These are phyloP conservation scores for Aspergillus quadricinctus DNA, from an alignment of 2,329 filamentous ascomycete species.

Conservation along the genomic window DNA sequence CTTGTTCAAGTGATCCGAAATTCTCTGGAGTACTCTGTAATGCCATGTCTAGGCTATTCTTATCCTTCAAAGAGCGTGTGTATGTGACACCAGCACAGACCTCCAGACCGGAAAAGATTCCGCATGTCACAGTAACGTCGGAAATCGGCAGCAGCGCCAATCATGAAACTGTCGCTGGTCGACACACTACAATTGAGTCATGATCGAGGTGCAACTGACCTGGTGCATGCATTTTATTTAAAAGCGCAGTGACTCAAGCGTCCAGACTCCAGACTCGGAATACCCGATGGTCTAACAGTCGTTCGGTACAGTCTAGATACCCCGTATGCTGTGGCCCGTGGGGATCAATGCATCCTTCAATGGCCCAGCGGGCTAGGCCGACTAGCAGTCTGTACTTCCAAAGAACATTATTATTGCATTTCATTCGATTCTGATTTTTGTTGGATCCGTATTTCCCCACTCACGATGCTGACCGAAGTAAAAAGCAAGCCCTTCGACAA, in stretches of 20 bases:
- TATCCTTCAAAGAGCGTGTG: not conserved
- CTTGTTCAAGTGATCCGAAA: not conserved
- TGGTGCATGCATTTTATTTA: not conserved
- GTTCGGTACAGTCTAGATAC: too few relatives aligned
- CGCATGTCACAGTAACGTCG: not conserved
- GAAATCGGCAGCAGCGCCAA: not conserved
- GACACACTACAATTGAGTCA: not conserved
- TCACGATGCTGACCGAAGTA: not conserved
- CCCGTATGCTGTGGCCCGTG: not conserved
- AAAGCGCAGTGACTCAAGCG: not conserved
- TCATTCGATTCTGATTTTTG: not conserved
- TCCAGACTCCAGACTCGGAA: not conserved
- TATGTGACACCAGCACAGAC: not conserved
- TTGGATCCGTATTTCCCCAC: not conserved
- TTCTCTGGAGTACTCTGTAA: not conserved
- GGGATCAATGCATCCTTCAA: not conserved
- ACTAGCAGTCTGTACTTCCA: not conserved
- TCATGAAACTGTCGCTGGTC: not conserved
- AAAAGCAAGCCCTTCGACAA: not conserved
- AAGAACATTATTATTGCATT: not conserved
- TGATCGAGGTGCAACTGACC: not conserved
- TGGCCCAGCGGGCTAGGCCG: not conserved
- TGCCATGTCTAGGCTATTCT: not conserved
- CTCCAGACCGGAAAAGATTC: not conserved
- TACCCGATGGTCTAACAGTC: too few relatives aligned